Percentiles rank a stretch among this genome's conserved stretches.
phyloP scores from a whole-genome alignment of 768 basidiomycete species.

The Porphyrellus cyaneotinctus region DNA sequence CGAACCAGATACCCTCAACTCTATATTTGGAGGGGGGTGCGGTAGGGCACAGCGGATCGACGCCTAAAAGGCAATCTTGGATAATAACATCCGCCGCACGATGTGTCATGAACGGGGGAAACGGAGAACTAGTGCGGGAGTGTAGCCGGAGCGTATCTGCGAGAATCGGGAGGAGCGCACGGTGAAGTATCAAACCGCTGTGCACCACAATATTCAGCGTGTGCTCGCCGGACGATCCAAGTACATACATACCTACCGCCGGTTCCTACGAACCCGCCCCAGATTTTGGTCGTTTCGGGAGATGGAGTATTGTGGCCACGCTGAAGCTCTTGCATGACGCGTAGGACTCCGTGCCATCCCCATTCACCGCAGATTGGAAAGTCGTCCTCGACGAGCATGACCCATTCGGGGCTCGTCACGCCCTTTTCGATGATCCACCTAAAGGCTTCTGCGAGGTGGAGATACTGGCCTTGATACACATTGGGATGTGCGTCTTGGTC shows the following conservation, averaged over 20 bases:
- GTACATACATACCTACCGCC: slow-evolving; percentile 34
- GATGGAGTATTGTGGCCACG: slow-evolving; percentile 12
- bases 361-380: slow-evolving; percentile 39
- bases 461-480: slow-evolving; percentile 31
- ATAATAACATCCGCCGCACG: slow-evolving; percentile 39
- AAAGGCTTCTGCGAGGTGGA: slow-evolving; percentile 41
- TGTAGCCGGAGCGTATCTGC: slow-evolving; percentile 31
- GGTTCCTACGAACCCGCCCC: slow-evolving; percentile 40
- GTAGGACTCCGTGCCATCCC: slow-evolving; percentile 32
- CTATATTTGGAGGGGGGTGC: slow-evolving; percentile 4
- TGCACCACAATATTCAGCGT: no score
- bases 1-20: slow-evolving; percentile 5
- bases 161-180: slow-evolving; percentile 33
- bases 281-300: slow-evolving; percentile 17
- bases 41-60: slow-evolving; percentile 36
- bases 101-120: slow-evolving; percentile 26
- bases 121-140: slow-evolving; percentile 24
- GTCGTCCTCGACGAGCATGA: slow-evolving; percentile 44
- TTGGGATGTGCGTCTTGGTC: slow-evolving; percentile 31
- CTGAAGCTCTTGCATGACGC: slow-evolving; percentile 33
- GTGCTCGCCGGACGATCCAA: neutral
- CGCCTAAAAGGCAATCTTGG: slow-evolving; percentile 41
- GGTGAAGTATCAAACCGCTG: slow-evolving; percentile 42
- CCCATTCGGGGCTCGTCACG: slow-evolving; percentile 33
- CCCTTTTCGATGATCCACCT: slow-evolving; percentile 30